Percentiles rank a stretch among this genome's conserved stretches.
Conservation (phyloP, 2,329 filamentous ascomycete species). For the Dactylellina sp. region DNA sequence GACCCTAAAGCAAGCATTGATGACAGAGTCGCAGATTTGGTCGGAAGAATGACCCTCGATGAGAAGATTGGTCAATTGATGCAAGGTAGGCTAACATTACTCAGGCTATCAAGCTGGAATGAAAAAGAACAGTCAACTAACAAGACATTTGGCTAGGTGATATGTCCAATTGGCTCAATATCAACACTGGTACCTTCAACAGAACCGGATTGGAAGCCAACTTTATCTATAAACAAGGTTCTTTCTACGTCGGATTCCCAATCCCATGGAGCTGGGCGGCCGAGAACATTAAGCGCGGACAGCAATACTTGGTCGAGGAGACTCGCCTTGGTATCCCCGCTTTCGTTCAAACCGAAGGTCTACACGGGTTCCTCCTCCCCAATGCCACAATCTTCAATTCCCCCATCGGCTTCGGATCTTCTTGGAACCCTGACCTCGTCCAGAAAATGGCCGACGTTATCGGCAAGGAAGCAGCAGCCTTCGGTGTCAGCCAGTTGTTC, state of each 20-base stretch:
- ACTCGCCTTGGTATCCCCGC: slow-evolving; percentile 78
- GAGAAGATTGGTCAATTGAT: slow-evolving; percentile 79
- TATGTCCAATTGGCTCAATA: slow-evolving; percentile 78
- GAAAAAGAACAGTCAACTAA: slow-evolving; percentile 59
- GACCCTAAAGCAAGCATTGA: slow-evolving; percentile 67
- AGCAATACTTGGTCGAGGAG: slow-evolving; percentile 76
- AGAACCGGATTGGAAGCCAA: slow-evolving; percentile 74
- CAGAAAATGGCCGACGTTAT: slow-evolving; percentile 76
- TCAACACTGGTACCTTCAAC: slow-evolving; percentile 75
- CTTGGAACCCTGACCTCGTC: slow-evolving; percentile 75
- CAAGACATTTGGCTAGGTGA: slow-evolving; percentile 66
- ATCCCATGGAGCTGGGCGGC: slow-evolving; percentile 74
- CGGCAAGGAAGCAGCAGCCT: slow-evolving; percentile 73
- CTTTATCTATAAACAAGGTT: slow-evolving; percentile 74
- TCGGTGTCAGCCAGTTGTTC: slow-evolving; percentile 80
- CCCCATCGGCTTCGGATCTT: slow-evolving; percentile 77
- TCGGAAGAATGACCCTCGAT: slow-evolving; percentile 78
- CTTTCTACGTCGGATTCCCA: slow-evolving; percentile 78
- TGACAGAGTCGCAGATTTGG: slow-evolving; percentile 74
- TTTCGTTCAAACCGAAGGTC: slow-evolving; percentile 77
- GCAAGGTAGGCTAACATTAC: slow-evolving; percentile 65
- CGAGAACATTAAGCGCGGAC: slow-evolving; percentile 73
- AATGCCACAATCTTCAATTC: slow-evolving; percentile 85
- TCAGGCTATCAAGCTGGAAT: too few species aligned
- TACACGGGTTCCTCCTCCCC: slow-evolving; percentile 77